phyloP scores from a whole-genome alignment of 352 stramenopile genomes.

The Phytophthora pinifolia region DNA sequence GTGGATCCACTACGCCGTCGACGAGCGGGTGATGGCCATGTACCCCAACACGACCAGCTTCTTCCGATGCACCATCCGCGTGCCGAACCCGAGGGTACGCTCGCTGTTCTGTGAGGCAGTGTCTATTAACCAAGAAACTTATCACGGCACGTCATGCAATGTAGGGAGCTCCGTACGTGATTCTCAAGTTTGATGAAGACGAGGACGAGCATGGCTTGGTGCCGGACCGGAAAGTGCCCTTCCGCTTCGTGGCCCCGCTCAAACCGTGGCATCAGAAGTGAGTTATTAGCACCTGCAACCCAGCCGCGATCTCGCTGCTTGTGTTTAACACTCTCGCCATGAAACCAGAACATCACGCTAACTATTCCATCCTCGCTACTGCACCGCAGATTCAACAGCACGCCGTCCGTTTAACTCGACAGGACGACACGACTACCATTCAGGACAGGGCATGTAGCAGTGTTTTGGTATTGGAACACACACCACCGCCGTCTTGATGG shows the following conservation, averaged over 20 bases:
- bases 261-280: constrained; percentile 55
- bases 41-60: constrained; percentile 98
- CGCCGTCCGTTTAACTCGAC: constrained; percentile 34
- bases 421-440: constrained; percentile 61
- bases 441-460: too few relatives aligned
- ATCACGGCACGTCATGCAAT: neutral
- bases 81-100: constrained; percentile 84
- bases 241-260: constrained; percentile 92
- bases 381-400: constrained; percentile 11
- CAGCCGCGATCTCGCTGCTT: neutral
- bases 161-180: constrained; percentile 89
- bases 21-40: constrained; percentile 95
- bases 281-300: constrained; percentile 4
- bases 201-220: constrained; percentile 91
- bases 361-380: constrained; percentile 10
- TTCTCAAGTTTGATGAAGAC: constrained; percentile 98
- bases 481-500: too few relatives aligned
- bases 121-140: neutral
- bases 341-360: neutral
- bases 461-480: too few relatives aligned
- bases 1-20: constrained; percentile 88
- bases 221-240: constrained; percentile 92
- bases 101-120: neutral
- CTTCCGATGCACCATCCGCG: constrained; percentile 92
- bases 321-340: neutral